Evolutionary conservation across 2,329 filamentous ascomycete genomes (phyloP).

Genomic region (Fusarium oligoseptatum): DNA sequence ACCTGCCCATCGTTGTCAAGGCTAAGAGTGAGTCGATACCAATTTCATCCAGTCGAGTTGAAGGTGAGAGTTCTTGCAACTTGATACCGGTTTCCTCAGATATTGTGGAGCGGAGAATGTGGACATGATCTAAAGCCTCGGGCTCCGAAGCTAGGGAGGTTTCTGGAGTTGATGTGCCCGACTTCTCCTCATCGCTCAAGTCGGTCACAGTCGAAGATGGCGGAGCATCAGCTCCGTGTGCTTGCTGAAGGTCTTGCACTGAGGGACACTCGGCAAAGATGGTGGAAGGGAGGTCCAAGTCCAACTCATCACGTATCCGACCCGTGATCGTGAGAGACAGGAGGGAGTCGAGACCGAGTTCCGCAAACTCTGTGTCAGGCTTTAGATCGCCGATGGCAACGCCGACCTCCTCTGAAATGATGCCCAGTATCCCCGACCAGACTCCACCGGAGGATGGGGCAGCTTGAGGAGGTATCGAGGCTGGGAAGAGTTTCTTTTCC

Average conservation of each 20-base stretch:
- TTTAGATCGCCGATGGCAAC: slow-evolving; percentile 75
- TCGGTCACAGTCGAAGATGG: slow-evolving; percentile 74
- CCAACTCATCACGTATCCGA: slow-evolving; percentile 67
- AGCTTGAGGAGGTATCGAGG: slow-evolving; percentile 46
- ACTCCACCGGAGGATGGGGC: slow-evolving; percentile 9
- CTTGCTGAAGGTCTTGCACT: slow-evolving; percentile 30
- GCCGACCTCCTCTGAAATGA: slow-evolving; percentile 75
- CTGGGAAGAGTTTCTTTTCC: background rate
- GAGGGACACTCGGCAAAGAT: slow-evolving; percentile 48
- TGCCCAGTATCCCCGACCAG: slow-evolving; percentile 46
- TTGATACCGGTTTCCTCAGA: slow-evolving; percentile 39
- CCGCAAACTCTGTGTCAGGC: slow-evolving; percentile 66
- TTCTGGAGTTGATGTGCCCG: slow-evolving; percentile 57
- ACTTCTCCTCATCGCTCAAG: slow-evolving; percentile 73
- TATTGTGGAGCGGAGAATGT: slow-evolving; percentile 28
- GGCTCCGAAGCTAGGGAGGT: slow-evolving; percentile 33
- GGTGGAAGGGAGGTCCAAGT: slow-evolving; percentile 61
- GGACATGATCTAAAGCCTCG: slow-evolving; percentile 14
- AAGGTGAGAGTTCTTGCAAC: slow-evolving; percentile 24
- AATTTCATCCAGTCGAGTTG: slow-evolving; percentile 33
- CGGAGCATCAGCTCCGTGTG: slow-evolving; percentile 40
- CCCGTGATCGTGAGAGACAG: slow-evolving; percentile 70
- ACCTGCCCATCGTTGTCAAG: slow-evolving; percentile 29
- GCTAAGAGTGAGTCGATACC: slow-evolving; percentile 39
- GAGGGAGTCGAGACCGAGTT: slow-evolving; percentile 70